Evolutionary conservation across 306 rosid species (phyloP).

Genomic region (Cicer pinnatifidum): DNA sequence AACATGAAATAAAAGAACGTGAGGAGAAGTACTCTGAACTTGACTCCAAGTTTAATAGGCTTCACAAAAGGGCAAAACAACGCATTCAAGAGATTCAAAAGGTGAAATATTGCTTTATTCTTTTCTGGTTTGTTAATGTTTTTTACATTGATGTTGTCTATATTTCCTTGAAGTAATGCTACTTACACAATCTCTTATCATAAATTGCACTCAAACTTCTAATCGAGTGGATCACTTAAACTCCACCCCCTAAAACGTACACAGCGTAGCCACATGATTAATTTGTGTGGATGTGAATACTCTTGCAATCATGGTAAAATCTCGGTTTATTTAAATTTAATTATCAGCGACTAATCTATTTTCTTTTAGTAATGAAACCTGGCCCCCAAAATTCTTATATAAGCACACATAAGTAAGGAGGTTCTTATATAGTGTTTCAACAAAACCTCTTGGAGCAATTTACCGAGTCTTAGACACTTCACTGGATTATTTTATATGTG

Average conservation of each 20-base stretch:
- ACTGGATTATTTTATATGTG: conserved; percentile 28
- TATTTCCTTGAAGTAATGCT: conserved; percentile 36
- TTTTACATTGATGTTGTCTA: conserved; percentile 14
- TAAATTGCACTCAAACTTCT: conserved; percentile 13
- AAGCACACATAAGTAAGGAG: conserved; percentile 27
- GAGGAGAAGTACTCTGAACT: conserved; percentile 95
- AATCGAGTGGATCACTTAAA: conserved; percentile 10
- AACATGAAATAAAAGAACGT: conserved; percentile 84
- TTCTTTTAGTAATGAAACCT: conserved; percentile 31
- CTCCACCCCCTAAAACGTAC: not conserved
- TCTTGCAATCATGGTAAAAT: too few species aligned
- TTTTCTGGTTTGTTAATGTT: conserved; percentile 31
- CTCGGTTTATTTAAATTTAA: too few species aligned
- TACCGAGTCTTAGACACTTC: conserved; percentile 6
- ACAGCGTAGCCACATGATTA: conserved; percentile 4
- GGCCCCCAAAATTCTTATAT: conserved; percentile 5
- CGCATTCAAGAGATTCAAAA: conserved; percentile 97
- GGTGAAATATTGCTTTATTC: conserved; percentile 52
- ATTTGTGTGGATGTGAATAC: conserved; percentile 16
- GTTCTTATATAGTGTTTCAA: conserved; percentile 39
- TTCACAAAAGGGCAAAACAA: conserved; percentile 97
- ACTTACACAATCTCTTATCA: conserved; percentile 8
- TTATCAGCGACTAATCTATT: not conserved
- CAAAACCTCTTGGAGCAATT: conserved; percentile 20
- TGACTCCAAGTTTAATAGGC: conserved; percentile 84